Evolutionary conservation across 1,139 yeast species (phyloP), one percentile per base, ranked within the genome.

Genomic region (Eremothecium gossypii): DNA sequence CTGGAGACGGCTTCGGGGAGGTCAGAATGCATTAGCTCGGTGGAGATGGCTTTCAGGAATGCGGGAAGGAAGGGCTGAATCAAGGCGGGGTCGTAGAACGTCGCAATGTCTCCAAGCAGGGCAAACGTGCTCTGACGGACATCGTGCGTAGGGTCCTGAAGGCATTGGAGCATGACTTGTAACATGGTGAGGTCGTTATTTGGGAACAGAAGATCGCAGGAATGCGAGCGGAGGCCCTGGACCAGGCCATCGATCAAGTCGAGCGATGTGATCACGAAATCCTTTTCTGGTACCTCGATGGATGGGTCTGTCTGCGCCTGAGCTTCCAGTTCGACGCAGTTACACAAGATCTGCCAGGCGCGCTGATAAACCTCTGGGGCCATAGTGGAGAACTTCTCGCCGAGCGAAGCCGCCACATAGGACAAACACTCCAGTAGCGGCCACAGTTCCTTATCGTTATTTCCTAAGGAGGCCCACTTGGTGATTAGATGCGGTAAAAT

Each of bases 121-220:
- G 97, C 97, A 66, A 81, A 87, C 1, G 94, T 85, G 44, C 89
- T 79, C 65, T 91, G 98, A 51, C 97, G 76, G 23, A 91, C 96
- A 59, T 91, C 97, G 49, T 78, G 79, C 29, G 72, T 74, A 17
- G 77, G 74, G 59, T 87, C 96, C 49, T 80, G 83, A 50, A 87
- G 71, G 59, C 95, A 83, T 40, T 76, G 71, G 36, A 83, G 57
- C 45, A 91, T 58, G 46, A 89, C 65, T 36, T 76, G 79, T 68
- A 83, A 71, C 46, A 89, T 60, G 20, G 82, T 71, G 2, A 63
- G 54, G 17, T 59, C 61, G 30, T 45, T 45, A 23, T 57, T 52
- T 2, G 63, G 66, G 43, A 66, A 66, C 40, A 85, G 70, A 45
- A 89, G 68, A 39, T 75, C 79, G 4, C 72, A 75, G 20, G 81